A percentile compares a stretch with the other conserved stretches of the same genome.
These are phyloP conservation scores for Funneliformis mosseae DNA, from an alignment of 192 early-diverging fungal species.

Conservation along the genomic window DNA sequence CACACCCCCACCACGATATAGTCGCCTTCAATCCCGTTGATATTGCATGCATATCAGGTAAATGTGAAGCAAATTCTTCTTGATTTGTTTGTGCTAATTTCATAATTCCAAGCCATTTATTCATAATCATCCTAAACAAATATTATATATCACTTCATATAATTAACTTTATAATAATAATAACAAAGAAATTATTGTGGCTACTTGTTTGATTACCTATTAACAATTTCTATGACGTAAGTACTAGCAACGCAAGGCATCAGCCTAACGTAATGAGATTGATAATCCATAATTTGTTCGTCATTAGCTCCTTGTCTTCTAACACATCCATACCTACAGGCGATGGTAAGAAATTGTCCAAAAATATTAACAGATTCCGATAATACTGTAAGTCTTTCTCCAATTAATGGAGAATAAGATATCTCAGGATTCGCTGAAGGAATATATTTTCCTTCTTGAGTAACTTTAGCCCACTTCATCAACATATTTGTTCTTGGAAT, in stretches of 20 bases:
- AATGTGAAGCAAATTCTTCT: constrained; percentile 46
- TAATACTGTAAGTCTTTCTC: constrained; percentile 60
- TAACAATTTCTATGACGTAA: constrained; percentile 50
- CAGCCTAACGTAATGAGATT: constrained; percentile 60
- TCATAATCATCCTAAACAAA: constrained; percentile 28
- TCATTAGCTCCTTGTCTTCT: constrained; percentile 63
- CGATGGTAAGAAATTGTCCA: constrained; percentile 60
- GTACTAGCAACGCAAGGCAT: constrained; percentile 57
- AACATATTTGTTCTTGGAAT: constrained; percentile 63
- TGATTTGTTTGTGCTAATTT: constrained; percentile 51
- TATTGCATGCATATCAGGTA: constrained; percentile 60
- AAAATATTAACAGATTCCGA: constrained; percentile 43
- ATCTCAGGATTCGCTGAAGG: constrained; percentile 58
- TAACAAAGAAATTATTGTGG: constrained; percentile 10
- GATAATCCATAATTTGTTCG: constrained; percentile 69
- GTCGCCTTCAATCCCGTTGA: constrained; percentile 59
- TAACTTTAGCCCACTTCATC: constrained; percentile 57
- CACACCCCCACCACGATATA: constrained; percentile 53
- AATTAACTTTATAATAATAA: constrained; percentile 19
- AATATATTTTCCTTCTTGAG: constrained; percentile 53
- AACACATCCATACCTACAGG: constrained; percentile 60
- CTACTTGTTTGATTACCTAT: constrained; percentile 33
- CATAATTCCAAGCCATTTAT: constrained; percentile 46
- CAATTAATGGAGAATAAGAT: constrained; percentile 64
- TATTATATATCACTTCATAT: too few relatives aligned